A percentile compares a stretch with the other conserved stretches of the same genome.
phyloP scores from a whole-genome alignment of 768 basidiomycete genomes.

The Hemileccinum impolitum region DNA sequence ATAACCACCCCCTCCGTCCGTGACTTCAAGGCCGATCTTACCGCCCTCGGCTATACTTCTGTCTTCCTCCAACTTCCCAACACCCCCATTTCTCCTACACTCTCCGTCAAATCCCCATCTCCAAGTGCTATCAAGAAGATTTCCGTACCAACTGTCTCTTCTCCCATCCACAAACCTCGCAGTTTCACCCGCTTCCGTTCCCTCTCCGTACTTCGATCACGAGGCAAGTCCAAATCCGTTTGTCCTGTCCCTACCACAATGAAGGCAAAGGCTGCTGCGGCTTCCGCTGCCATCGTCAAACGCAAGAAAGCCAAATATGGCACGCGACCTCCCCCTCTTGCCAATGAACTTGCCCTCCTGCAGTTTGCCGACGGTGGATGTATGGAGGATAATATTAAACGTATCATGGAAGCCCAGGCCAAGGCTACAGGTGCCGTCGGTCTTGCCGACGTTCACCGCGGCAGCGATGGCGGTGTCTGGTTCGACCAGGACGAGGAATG shows the following conservation, averaged over 20 bases:
- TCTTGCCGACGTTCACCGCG: constrained; percentile 55
- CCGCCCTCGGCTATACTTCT: constrained; percentile 60
- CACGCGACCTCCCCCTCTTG: constrained; percentile 46
- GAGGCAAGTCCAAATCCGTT: constrained; percentile 36
- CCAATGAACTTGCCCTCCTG: constrained; percentile 65
- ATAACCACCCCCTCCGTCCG: constrained; percentile 40
- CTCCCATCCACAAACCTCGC: constrained; percentile 19
- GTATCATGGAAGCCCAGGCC: constrained; percentile 54
- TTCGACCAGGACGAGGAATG: constrained; percentile 68
- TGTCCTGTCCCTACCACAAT: constrained; percentile 26
- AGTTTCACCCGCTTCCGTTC: constrained; percentile 48
- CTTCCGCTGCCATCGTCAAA: constrained; percentile 37
- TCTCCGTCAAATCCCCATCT: constrained; percentile 7
- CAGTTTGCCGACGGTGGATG: constrained; percentile 66
- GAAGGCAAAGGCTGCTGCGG: constrained; percentile 13
- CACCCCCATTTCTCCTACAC: constrained; percentile 36
- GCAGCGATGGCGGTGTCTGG: constrained; percentile 63
- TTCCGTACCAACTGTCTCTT: constrained; percentile 14
- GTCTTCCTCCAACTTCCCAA: constrained; percentile 59
- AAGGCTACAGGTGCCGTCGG: constrained; percentile 35
- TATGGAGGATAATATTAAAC: constrained; percentile 51
- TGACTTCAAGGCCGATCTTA: constrained; percentile 53
- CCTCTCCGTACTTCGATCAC: constrained; percentile 45
- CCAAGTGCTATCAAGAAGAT: constrained; percentile 11
- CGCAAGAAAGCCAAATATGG: constrained; percentile 54